These are phyloP conservation scores for Plectosphaerella plurivora DNA, from an alignment of 2,329 filamentous ascomycete genomes.

Conservation along the genomic window DNA sequence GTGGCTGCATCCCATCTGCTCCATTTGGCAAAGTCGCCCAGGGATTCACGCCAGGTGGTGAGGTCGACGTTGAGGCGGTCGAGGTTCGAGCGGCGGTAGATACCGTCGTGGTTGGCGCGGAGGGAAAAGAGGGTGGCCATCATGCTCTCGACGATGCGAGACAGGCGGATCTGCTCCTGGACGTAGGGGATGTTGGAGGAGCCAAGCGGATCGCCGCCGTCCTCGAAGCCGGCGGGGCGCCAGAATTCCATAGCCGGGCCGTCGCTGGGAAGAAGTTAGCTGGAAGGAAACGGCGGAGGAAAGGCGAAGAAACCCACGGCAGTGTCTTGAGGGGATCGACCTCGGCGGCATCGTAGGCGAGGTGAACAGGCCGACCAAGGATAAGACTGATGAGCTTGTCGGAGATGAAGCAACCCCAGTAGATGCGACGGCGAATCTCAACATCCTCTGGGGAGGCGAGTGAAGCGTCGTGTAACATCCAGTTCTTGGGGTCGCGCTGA, in stretches of 20 bases:
- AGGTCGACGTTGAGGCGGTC: conserved; percentile 16
- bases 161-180: conserved; percentile 14
- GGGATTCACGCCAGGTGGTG: conserved; percentile 11
- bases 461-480: conserved; percentile 14
- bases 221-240: conserved; percentile 17
- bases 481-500: conserved; percentile 18
- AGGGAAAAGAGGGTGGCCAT: conserved; percentile 11
- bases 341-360: conserved; percentile 10
- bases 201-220: background rate
- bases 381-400: conserved; percentile 19
- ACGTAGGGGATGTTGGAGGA: conserved; percentile 13
- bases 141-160: conserved; percentile 15
- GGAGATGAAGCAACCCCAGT: conserved; percentile 22
- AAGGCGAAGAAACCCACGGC: background rate
- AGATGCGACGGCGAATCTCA: conserved; percentile 21
- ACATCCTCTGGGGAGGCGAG: conserved; percentile 15
- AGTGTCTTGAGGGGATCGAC: conserved; percentile 7
- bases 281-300: background rate
- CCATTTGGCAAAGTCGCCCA: conserved; percentile 14
- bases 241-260: conserved; percentile 15
- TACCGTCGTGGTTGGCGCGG: background rate
- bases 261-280: conserved; percentile 7
- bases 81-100: conserved; percentile 3
- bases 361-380: conserved; percentile 11
- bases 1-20: conserved; percentile 14